Evolutionary conservation across 139 green algal genomes (phyloP), one percentile per base, ranked within the genome.

Genomic region (Axilococcus clingmanii): DNA sequence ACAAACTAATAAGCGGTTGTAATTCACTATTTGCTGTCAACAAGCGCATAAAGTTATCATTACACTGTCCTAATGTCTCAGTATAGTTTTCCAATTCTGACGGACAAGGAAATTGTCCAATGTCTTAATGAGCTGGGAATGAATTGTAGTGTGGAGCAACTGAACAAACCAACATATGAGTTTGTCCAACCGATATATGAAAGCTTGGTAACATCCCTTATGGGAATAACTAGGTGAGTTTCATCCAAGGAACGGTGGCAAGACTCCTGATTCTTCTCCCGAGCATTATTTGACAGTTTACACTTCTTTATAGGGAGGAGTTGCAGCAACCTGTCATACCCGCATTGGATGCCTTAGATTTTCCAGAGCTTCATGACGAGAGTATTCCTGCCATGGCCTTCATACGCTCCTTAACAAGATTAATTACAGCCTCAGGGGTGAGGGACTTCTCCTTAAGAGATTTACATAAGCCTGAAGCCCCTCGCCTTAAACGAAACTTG

Each of bases 361-460:
- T 76, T 57, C 88, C 88, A 6, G 88, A 96, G 74, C 77, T 96
- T 36, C 86, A 96, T 57, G 86, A 95, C 25, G 85, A 94, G 44
- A 87, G 79, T 32, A 89, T 95, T 16, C 75, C 78, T 14, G 65
- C 63, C 31, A 61, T 88, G 30, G 81, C 82, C 45, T 94, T 94
- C 54, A 57, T 79, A 41, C 53, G 66, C 4, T 61, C 77, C 32
- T 57, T 92, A 5, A 52, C 30, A 3, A 74, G 78, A 49, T 75
- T 96, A 2, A 71, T 95, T 59, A 5, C 45, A 4, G 69, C 79
- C 15, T 75, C 69, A 2, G 87, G 88, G 6, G 73, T 94, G 5
- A 66, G 74, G 16, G 87, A 96, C 69, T 95, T 96, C 56, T 73
- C 63, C 28, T 11, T 58, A 46, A 76, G 89, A 66, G 88, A 96